Conservation (phyloP, 176 grass and related monocot genomes). For the Thalia dealbata region DNA sequence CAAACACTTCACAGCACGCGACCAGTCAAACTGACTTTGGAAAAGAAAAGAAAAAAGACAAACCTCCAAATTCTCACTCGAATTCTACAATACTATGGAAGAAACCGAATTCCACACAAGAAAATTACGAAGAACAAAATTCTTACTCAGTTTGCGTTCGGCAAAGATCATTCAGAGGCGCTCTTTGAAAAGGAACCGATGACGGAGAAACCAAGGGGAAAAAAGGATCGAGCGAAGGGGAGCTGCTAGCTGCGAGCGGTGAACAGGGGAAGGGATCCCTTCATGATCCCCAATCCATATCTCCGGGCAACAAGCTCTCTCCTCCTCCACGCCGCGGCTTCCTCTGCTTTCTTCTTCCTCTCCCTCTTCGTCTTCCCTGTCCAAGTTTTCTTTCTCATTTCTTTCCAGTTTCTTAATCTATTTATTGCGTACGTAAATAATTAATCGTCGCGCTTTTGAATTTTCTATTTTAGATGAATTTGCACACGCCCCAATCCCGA, state of each 20-base stretch:
- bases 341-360: background rate
- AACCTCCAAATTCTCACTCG: background rate
- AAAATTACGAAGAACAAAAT: background rate
- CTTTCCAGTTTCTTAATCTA: too few species aligned
- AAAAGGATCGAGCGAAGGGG: background rate
- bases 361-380: background rate
- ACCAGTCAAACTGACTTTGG: too few species aligned
- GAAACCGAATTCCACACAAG: too few species aligned
- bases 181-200: background rate
- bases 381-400: background rate
- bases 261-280: background rate
- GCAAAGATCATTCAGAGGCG: background rate
- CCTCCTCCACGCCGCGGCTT: background rate
- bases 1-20: too few species aligned
- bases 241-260: background rate
- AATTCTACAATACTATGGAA: background rate
- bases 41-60: too few species aligned
- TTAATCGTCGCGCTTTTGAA: background rate
- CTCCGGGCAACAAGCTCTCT: background rate
- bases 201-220: background rate
- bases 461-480: background rate
- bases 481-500: background rate
- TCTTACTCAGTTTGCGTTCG: background rate
- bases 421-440: background rate
- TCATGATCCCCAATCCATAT: constrained; percentile 6